Evolutionary conservation across 371 early-diverging fungal genomes (phyloP), one percentile per base, ranked within the genome.

Genomic region (Mortierella sp.): DNA sequence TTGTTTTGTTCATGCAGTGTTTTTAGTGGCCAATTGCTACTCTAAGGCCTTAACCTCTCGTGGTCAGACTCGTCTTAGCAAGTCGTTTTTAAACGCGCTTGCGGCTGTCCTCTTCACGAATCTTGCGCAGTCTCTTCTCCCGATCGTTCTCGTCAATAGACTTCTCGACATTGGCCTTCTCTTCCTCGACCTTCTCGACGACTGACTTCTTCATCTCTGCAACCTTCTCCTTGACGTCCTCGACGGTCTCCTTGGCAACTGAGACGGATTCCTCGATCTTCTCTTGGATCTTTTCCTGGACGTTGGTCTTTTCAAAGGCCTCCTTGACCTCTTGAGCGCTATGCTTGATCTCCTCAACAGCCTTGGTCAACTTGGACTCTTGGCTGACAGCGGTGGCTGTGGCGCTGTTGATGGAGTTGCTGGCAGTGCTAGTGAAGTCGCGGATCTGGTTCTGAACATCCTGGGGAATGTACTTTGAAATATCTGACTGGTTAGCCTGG

Each of bases 401-500:
- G 54, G 65, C 55, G 34, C 19, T 78, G 68, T 16, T 63, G 50
- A 34, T 50, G 80, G 28, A 26, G 34, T 21, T 55, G 60, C 13
- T 54, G 63, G 52, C 73, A 42, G 34, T 55, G 65, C 58, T 73
- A 50, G 84, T 72, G 6, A 84, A 24, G 34, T 84, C 81, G 24
- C 79, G 81, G 65, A 84, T 58, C 58, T 84, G 85, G 74, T 79
- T 81, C 77, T 84, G 85, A 47, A 84, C 60, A 73, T 84, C 81
- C 70, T 74, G 50, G 38, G 85, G 85, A 19, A 84, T 68, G 60
- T 81, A 84, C 63, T 84, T 84, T 42, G 81, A 72, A 24, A 84
- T 38, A 74, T 84, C 85, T 13, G 85, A 84, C 55, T 78, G 70
- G 77, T 76, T 79, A 60, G 85, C 85, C 28, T 60, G 78, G 3